These are phyloP conservation scores for Crucibulum laeve DNA, from an alignment of 768 basidiomycete species.

Conservation along the genomic window DNA sequence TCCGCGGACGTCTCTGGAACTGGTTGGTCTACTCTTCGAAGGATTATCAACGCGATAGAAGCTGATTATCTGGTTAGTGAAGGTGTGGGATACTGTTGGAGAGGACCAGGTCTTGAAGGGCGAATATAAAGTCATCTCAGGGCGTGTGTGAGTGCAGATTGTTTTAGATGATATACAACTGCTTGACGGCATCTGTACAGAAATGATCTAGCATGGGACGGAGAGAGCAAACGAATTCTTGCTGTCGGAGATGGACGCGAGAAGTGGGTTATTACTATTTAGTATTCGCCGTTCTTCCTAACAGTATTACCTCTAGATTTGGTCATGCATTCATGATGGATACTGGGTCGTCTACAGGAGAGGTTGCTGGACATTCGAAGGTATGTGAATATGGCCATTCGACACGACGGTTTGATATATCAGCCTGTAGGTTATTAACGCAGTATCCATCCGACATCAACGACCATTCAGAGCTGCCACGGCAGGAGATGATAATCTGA, in stretches of 20 bases:
- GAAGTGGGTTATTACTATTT: conserved; percentile 43
- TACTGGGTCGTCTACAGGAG: conserved; percentile 79
- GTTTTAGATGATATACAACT: neutral
- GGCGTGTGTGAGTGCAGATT: conserved; percentile 57
- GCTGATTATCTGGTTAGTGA: conserved; percentile 39
- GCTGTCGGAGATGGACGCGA: conserved; percentile 91
- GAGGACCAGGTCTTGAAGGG: conserved; percentile 80
- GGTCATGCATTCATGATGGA: conserved; percentile 84
- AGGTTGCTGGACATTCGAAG: conserved; percentile 89
- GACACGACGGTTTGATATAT: neutral
- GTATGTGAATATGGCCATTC: conserved; percentile 26
- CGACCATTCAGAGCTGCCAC: conserved; percentile 91
- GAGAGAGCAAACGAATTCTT: conserved; percentile 93
- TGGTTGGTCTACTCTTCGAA: conserved; percentile 38
- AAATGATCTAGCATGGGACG: conserved; percentile 95
- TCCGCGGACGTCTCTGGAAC: conserved; percentile 82
- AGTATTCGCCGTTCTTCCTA: neutral
- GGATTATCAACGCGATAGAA: neutral
- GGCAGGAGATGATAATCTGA: conserved; percentile 75
- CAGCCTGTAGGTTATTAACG: conserved; percentile 64
- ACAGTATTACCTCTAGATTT: conserved; percentile 46
- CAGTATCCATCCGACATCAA: conserved; percentile 83
- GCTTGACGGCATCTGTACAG: conserved; percentile 29
- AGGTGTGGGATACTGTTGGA: conserved; percentile 91
- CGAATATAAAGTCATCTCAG: conserved; percentile 73